Evolutionary conservation across 2,329 filamentous ascomycete species (phyloP).

Genomic region (Emericellopsis cladophorae): DNA sequence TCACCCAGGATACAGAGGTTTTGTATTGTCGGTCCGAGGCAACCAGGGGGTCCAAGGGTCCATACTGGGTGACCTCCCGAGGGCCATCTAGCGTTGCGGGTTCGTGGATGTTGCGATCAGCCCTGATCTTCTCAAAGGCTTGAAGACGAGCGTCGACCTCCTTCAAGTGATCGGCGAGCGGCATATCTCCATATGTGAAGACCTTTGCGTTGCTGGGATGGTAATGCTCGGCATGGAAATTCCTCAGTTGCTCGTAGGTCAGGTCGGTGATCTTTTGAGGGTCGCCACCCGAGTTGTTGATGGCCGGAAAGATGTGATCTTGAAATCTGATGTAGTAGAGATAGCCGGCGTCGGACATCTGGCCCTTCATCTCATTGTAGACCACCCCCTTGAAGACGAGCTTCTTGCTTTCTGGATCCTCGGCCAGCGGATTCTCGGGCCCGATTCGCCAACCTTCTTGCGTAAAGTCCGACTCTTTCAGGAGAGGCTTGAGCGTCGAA

Average conservation of each 20-base stretch:
- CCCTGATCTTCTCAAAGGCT: conserved; percentile 56
- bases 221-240: conserved; percentile 87
- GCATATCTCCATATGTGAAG: conserved; percentile 91
- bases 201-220: conserved; percentile 96
- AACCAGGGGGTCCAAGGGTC: conserved; percentile 77
- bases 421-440: conserved; percentile 68
- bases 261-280: conserved; percentile 93
- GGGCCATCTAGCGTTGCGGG: conserved; percentile 66
- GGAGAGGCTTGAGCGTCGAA: conserved; percentile 76
- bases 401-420: conserved; percentile 44
- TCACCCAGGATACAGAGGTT: conserved; percentile 86
- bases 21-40: conserved; percentile 82
- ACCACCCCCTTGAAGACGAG: conserved; percentile 95
- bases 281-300: conserved; percentile 95
- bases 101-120: conserved; percentile 60
- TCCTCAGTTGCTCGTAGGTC: conserved; percentile 77
- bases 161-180: conserved; percentile 65
- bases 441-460: conserved; percentile 97
- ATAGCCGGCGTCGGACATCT: conserved; percentile 95
- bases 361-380: conserved; percentile 99
- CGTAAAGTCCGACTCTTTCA: conserved; percentile 84
- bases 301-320: conserved; percentile 83
- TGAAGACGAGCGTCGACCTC: conserved; percentile 66
- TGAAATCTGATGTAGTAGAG: conserved; percentile 93
- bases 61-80: conserved; percentile 56